Base-by-base conservation (phyloP, 108 stramenopile genomes). In the Halocafeteria seosinensis region DNA sequence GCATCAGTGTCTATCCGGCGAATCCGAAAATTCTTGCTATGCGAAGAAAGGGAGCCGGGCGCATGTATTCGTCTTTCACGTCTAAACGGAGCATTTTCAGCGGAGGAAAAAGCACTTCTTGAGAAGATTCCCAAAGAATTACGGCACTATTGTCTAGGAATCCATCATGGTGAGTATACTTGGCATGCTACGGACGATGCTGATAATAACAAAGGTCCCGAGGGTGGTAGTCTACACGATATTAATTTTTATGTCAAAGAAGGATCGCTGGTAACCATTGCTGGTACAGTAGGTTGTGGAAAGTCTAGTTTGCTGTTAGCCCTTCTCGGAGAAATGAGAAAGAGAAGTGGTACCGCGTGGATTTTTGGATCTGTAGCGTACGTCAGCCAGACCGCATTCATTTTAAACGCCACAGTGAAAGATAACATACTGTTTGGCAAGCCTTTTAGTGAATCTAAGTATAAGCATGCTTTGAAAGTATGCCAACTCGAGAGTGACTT, bases 341-440 rank as follows among this genome's bases (percentile, higher is more conserved):
- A 64, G 29, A 61, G 85, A 11, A 58, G 68, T 30, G 87, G 89
- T 28, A 69, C 63, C 13, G 84, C 76, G 24, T 62, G 71, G 30
- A 74, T 82, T 2, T 63, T 72, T n/a, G 89, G 85, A 3, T 64
- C 59, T 5, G 50, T 89, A n/a, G 85, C 86, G 1, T 98, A 92
- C 76, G 88, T 85, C 3, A 78, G 79, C 32, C 92, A 99, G 71
- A 80, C 66, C 1, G 83, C 94, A 11, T 99, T 92, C 71, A 93
- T 99, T 34, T 63, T 89, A 64, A 99, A 96, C 76, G 92, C 84
- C 24, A 85, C 90, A 1, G 67, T 96, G 9, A 76, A 82, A 32
- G 83, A 84, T 31, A 90, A 94, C 72, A 90, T 99, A 33, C 62
- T 95, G 38, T 94, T 95, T 70, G 96, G 96, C 23, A 58, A 65